Evolutionary conservation across 352 stramenopile species (phyloP).

Genomic region (Pythium rishiriense): DNA sequence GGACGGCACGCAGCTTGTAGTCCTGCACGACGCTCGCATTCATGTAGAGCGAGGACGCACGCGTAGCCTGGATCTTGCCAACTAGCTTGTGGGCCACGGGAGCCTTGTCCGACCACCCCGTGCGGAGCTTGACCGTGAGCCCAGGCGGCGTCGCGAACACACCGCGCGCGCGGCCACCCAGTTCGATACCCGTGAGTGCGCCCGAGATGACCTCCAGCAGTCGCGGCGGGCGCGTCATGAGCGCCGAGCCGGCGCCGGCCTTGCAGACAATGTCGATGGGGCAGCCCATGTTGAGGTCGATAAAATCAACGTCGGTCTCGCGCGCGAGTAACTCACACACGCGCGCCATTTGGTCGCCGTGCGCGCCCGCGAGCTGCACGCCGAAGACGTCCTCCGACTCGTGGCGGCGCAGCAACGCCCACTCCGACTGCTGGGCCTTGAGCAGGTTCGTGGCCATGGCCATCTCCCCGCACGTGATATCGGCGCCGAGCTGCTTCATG

Average conservation of each 20-base stretch:
- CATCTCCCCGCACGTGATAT: conserved; percentile 99
- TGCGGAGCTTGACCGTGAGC: conserved; percentile 98
- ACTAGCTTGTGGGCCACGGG: conserved; percentile 94
- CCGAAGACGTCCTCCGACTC: conserved; percentile 97
- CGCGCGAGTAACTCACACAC: conserved; percentile 92
- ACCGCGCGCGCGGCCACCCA: conserved; percentile 42
- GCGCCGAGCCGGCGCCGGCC: conserved; percentile 85
- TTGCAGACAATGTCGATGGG: conserved; percentile 96
- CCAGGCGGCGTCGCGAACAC: conserved; percentile 41
- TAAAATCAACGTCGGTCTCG: conserved; percentile 95
- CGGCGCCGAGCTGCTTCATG: conserved; percentile 96
- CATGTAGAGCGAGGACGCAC: conserved; percentile 64
- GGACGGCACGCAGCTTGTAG: conserved; percentile 68
- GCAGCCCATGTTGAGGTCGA: conserved; percentile 99
- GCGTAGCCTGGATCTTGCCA: conserved; percentile 84
- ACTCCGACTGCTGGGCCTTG: conserved; percentile 94
- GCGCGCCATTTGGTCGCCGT: conserved; percentile 93
- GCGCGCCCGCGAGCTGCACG: conserved; percentile 94
- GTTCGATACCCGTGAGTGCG: conserved; percentile 83
- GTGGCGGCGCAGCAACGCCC: conserved; percentile 96
- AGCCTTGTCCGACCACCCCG: conserved; percentile 96
- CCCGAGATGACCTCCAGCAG: conserved; percentile 89
- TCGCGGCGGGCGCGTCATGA: conserved; percentile 93
- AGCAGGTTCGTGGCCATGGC: conserved; percentile 95
- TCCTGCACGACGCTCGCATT: conserved; percentile 76